A percentile compares a stretch with the other conserved stretches of the same genome.
Evolutionary conservation across 2,329 filamentous ascomycete genomes (phyloP).

Genomic region (Ceratocystis smalleyi): DNA sequence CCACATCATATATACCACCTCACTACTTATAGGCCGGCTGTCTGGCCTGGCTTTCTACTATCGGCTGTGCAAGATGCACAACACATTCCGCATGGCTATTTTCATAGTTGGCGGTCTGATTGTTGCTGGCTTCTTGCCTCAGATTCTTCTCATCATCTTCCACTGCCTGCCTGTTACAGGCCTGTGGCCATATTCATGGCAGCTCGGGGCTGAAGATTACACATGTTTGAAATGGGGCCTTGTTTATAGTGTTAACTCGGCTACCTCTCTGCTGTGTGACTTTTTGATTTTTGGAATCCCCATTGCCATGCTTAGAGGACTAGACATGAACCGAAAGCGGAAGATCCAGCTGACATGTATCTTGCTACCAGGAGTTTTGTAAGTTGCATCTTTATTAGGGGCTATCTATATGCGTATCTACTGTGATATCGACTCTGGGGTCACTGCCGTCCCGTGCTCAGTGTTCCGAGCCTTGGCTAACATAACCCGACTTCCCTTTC

Average conservation of each 20-base stretch:
- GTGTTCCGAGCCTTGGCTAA: too few relatives aligned
- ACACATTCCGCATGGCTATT: conserved; percentile 25
- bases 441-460: not conserved
- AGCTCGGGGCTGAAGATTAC: conserved; percentile 27
- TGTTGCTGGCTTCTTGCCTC: conserved; percentile 30
- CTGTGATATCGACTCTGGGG: not conserved
- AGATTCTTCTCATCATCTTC: conserved; percentile 35
- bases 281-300: conserved; percentile 36
- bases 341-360: conserved; percentile 35
- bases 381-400: conserved; percentile 19
- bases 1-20: conserved; percentile 36
- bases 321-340: conserved; percentile 29
- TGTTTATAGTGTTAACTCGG: conserved; percentile 37
- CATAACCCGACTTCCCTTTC: not conserved
- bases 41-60: conserved; percentile 38
- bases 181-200: conserved; percentile 36
- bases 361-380: conserved; percentile 35
- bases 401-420: too few relatives aligned
- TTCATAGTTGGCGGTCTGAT: conserved; percentile 25
- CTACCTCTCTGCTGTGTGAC: conserved; percentile 34
- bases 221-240: conserved; percentile 35
- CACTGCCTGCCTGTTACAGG: conserved; percentile 36
- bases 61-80: conserved; percentile 29
- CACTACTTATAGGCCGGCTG: conserved; percentile 34
- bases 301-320: conserved; percentile 30